Evolutionary conservation across 2,329 filamentous ascomycete genomes (phyloP), one percentile per base, ranked within the genome.

Genomic region (Epichloe festucae): DNA sequence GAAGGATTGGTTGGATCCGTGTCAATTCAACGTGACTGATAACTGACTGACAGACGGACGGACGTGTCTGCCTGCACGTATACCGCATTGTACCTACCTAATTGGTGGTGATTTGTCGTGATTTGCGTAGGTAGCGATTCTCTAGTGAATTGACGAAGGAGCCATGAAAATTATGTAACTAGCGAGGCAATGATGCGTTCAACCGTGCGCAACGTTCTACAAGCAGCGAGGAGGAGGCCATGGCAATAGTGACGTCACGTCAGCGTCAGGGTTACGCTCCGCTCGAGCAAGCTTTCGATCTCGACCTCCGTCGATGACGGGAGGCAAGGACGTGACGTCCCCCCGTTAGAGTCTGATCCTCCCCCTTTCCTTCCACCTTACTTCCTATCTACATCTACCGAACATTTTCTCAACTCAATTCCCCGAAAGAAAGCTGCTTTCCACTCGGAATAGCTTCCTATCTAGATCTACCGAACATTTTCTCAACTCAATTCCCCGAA

Each of bases 171-270:
- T 43, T 15, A 43, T 43, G 41, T 23, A 43, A 12, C 8, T 27
- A 43, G 7, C 19, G 41, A 43, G 50, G 34, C 42, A n/a, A 46
- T 40, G 42, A 31, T 34, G 49, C 58, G 17, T 23, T 31, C 17
- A 47, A 21, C 7, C 8, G 15, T 31, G 31, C 23, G 14, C 11
- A 45, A 8, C 12, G 5, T 43, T 43, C 1, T 8, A 40, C 21
- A 4, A n/a, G 31, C 7, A 5, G 17, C 11, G 27, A 49, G 17
- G 17, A 17, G 17, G 17, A 17, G 27, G 17, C n/a, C 19, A 48
- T 42, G 34, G 55, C 47, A 54, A 54, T 58, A 40, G 51, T 58
- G 56, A 58, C 56, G 56, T 17, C 17, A 17, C 17, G 17, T 17
- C 17, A 17, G 17, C 17, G 17, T 58, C 56, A 54, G 35, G 17